A percentile compares a stretch with the other conserved stretches of the same genome.
Conservation (phyloP, 306 rosid genomes). For the Spatholobus suberectus region DNA sequence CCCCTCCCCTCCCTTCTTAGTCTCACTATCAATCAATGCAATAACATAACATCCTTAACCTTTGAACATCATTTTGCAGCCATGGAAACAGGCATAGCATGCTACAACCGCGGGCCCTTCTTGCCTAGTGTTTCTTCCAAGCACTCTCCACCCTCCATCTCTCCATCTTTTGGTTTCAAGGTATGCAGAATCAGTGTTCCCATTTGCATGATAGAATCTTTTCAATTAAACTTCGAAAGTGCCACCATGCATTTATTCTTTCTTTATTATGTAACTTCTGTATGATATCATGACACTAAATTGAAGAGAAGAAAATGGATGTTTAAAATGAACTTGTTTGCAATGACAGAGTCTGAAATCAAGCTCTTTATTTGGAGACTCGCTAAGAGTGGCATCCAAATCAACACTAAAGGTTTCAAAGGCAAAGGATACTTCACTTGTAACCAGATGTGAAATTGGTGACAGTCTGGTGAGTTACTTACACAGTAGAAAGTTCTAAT, state of each 20-base stretch:
- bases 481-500: background rate
- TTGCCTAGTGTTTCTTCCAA: constrained; percentile 64
- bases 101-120: constrained; percentile 67
- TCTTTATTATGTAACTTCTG: constrained; percentile 5
- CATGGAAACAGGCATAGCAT: constrained; percentile 84
- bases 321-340: constrained; percentile 26
- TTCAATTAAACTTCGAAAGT: background rate
- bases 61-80: constrained; percentile 30
- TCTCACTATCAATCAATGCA: constrained; percentile 36
- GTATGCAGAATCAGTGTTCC: background rate
- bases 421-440: constrained; percentile 55
- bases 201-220: background rate
- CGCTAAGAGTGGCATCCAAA: constrained; percentile 69
- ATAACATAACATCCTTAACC: constrained; percentile 20
- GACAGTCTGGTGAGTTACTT: constrained; percentile 81
- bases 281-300: background rate
- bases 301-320: background rate
- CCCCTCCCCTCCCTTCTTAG: constrained; percentile 36
- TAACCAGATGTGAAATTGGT: constrained; percentile 83
- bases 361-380: constrained; percentile 86
- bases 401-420: constrained; percentile 64
- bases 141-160: constrained; percentile 65
- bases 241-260: constrained; percentile 15
- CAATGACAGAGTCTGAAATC: constrained; percentile 73
- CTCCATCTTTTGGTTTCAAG: constrained; percentile 64